phyloP scores from a whole-genome alignment of 805 yeast genomes.

The Kregervanrija pseudodelftensis region DNA sequence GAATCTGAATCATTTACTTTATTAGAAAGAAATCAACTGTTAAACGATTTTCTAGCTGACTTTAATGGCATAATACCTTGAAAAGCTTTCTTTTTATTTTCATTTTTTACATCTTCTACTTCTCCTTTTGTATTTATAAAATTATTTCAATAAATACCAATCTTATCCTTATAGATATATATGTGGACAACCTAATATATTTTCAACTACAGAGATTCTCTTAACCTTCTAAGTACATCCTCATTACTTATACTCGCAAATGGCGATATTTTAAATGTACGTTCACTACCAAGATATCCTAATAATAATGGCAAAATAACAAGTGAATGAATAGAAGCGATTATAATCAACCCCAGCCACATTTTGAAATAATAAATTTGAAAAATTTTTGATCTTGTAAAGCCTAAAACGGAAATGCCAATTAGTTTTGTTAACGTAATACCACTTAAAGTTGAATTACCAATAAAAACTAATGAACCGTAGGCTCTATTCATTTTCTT shows the following conservation, averaged over 20 bases:
- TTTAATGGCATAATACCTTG: constrained; percentile 1
- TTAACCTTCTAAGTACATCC: constrained; percentile 19
- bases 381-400: constrained; percentile 81
- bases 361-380: constrained; percentile 88
- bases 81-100: too few relatives aligned
- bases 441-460: constrained; percentile 86
- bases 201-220: background rate
- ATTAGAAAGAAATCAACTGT: background rate
- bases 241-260: constrained; percentile 16
- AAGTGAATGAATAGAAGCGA: constrained; percentile 75
- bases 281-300: constrained; percentile 51
- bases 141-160: too few relatives aligned
- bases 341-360: constrained; percentile 78
- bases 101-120: too few relatives aligned
- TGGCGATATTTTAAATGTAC: constrained; percentile 32
- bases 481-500: constrained; percentile 29
- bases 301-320: constrained; percentile 72
- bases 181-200: background rate
- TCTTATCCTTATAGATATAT: background rate
- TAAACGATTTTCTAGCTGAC: constrained; percentile 3
- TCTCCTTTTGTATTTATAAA: too few relatives aligned
- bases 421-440: constrained; percentile 83
- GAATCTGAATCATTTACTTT: constrained; percentile 1
- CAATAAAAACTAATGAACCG: constrained; percentile 69
- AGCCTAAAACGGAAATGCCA: constrained; percentile 81